phyloP scores from a whole-genome alignment of 768 basidiomycete genomes.

The Russula virescens region DNA sequence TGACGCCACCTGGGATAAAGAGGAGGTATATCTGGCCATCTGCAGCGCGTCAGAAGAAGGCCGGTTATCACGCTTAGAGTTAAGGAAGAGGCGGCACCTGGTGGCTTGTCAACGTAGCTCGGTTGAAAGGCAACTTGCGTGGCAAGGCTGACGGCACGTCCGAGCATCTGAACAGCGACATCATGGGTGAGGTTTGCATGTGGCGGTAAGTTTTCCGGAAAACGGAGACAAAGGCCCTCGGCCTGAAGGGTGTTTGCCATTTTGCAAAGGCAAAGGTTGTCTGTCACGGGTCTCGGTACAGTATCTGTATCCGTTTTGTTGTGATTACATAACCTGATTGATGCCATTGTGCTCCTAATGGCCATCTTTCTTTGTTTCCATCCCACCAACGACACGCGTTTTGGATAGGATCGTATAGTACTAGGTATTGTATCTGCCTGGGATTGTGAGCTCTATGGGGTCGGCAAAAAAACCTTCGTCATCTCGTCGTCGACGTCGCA shows the following conservation, averaged over 20 bases:
- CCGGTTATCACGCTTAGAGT: not conserved
- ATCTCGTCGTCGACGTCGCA: no score
- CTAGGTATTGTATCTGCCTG: no score
- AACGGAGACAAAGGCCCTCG: constrained; percentile 64
- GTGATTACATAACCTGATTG: constrained; percentile 6
- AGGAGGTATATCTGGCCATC: constrained; percentile 66
- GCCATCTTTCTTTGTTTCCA: no score
- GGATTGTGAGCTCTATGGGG: no score
- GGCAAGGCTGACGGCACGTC: constrained; percentile 53
- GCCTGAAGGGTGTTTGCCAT: constrained; percentile 31
- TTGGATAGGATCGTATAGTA: no score
- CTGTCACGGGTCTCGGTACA: no score
- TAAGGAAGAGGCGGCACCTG: constrained; percentile 37
- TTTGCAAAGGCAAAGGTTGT: no score
- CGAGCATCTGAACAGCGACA: constrained; percentile 52
- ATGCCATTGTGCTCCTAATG: no score
- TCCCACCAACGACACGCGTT: no score
- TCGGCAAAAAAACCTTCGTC: no score
- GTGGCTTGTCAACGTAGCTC: constrained; percentile 73
- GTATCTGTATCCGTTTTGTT: no score
- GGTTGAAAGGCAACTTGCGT: constrained; percentile 59
- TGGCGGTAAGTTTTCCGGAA: constrained; percentile 57
- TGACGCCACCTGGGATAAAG: constrained; percentile 51
- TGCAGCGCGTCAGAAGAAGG: constrained; percentile 26
- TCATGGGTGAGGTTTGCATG: constrained; percentile 54